These are phyloP conservation scores for Candida morakotiae DNA, from an alignment of 805 yeast species.

Conservation along the genomic window DNA sequence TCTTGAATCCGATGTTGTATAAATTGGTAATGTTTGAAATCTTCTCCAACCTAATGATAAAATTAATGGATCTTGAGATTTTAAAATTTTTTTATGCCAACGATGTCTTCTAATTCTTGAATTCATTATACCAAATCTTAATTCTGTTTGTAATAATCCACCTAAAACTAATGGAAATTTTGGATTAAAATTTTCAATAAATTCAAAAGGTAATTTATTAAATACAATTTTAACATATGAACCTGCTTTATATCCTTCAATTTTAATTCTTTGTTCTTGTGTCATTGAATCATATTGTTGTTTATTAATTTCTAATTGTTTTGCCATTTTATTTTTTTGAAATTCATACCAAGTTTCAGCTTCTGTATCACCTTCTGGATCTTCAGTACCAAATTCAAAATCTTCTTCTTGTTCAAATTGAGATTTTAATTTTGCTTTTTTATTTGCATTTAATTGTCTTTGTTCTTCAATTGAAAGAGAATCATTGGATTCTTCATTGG, in stretches of 20 bases:
- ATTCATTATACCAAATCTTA: constrained; percentile 86
- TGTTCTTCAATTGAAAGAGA: constrained; percentile 63
- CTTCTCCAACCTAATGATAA: constrained; percentile 97
- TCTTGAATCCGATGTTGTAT: constrained; percentile 95
- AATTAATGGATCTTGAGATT: constrained; percentile 92
- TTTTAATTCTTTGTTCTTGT: constrained; percentile 64
- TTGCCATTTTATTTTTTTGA: constrained; percentile 95
- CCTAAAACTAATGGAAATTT: constrained; percentile 84
- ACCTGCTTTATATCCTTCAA: constrained; percentile 93
- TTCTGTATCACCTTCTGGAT: constrained; percentile 65
- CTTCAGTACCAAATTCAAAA: constrained; percentile 65
- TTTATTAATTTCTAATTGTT: constrained; percentile 90
- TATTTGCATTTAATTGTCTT: constrained; percentile 78
- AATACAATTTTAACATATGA: constrained; percentile 88
- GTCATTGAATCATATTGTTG: constrained; percentile 74
- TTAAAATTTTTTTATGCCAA: constrained; percentile 96
- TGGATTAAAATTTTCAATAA: constrained; percentile 82
- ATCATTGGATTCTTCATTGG: constrained; percentile 26
- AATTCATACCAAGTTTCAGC: constrained; percentile 97
- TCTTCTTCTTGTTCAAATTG: constrained; percentile 86
- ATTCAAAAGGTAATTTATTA: constrained; percentile 82
- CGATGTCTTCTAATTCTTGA: constrained; percentile 96
- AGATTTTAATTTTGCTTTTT: constrained; percentile 81
- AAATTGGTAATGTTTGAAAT: constrained; percentile 93
- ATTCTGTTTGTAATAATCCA: constrained; percentile 85